Evolutionary conservation across 306 rosid species (phyloP), one percentile per base, ranked within the genome.

Genomic region (Dalbergia cultrata): DNA sequence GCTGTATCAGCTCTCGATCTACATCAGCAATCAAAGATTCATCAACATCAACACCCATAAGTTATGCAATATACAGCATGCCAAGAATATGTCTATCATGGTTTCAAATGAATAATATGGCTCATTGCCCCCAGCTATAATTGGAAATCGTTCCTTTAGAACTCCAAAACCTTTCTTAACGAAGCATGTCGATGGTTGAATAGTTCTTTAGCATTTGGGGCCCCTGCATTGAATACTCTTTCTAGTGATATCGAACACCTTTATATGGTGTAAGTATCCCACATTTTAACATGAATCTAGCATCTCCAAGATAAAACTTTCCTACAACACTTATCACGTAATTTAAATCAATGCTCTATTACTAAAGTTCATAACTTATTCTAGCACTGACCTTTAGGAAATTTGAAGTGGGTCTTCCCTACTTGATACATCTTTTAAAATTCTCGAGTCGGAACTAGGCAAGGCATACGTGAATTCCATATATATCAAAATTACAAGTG

Each of bases 391-490:
- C 41, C 41, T 37, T 37, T 2, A 26, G 31, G 31, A 26, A 26
- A 26, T 26, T 26, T 26, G 31, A 26, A 26, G 31, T 26, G 31
- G 31, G 31, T 26, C 3, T 26, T 26, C 31, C 31, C 2, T 26
- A 26, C 31, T 21, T 21, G 1, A 26, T 1, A 3, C 31, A 26
- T 26, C 31, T 26, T 26, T 26, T 26, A 26, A 26, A 26, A 26
- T 26, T 44, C 43, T 18, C 1, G 66, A 10, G 8, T 12, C 1
- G 0, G 17, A 62, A 0, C 9, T 5, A 62, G 14, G 9, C 57
- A 56, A 39, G 0, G 19, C 21, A 2, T 57, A 57, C 13, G 52
- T 73, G 39, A 73, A 57, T 37, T 73, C 39, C 67, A 73, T 73
- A 6, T 73, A 73, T 73, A 6, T 73, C 43, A 14, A 73, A 73